Evolutionary conservation across 2,329 filamentous ascomycete genomes (phyloP).

Genomic region (Colletotrichum sp.): DNA sequence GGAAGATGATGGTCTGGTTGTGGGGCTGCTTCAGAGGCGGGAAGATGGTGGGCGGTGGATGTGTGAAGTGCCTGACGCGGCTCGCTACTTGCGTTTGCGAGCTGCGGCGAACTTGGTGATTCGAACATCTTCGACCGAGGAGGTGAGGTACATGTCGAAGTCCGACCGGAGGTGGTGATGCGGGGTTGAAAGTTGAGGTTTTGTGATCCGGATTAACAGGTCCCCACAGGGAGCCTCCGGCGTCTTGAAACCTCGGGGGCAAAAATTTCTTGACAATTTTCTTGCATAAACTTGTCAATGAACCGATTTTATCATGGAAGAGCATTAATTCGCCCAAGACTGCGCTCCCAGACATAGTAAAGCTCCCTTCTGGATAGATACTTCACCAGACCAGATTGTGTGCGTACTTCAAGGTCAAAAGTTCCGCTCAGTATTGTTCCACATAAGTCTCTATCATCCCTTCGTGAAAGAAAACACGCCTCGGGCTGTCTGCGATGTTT

Average conservation of each 20-base stretch:
- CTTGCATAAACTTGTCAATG: neutral
- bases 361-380: neutral
- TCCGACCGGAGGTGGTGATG: neutral
- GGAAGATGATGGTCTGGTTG: conserved; percentile 50
- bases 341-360: neutral
- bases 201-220: neutral
- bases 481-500: conserved; percentile 6
- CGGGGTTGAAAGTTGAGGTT: neutral
- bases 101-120: neutral
- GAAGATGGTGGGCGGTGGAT: conserved; percentile 24
- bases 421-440: neutral
- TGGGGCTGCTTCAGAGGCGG: conserved; percentile 35
- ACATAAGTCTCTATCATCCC: conserved; percentile 1
- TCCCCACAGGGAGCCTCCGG: neutral
- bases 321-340: neutral
- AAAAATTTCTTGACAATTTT: neutral
- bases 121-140: neutral
- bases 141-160: neutral
- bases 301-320: neutral
- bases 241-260: neutral
- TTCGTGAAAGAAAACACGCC: neutral
- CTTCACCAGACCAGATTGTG: neutral
- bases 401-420: conserved; percentile 3
- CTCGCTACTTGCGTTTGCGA: neutral
- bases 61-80: conserved; percentile 20